phyloP scores from a whole-genome alignment of 1,284 basidiomycete species.

The Rhodotorula sp. region DNA sequence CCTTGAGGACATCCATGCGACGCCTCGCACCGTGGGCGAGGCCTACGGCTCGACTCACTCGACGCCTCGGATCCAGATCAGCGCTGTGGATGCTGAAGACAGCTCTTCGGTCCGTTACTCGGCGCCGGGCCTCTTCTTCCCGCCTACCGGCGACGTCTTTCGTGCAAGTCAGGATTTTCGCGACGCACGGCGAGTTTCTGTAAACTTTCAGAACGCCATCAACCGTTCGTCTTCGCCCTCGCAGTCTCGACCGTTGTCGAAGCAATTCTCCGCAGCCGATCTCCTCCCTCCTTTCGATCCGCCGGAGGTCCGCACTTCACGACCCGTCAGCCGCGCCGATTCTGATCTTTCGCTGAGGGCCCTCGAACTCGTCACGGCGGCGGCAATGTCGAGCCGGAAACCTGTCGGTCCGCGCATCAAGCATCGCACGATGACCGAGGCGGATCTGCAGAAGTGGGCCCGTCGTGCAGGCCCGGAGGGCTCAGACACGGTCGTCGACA shows the following conservation, averaged over 20 bases:
- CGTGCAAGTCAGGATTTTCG: constrained; percentile 24
- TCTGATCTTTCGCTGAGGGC: constrained; percentile 31
- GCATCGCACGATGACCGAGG: constrained; percentile 20
- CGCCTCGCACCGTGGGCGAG: background rate
- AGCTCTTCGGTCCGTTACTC: background rate
- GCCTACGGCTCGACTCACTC: background rate
- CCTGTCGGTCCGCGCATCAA: constrained; percentile 15
- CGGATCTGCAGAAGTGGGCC: constrained; percentile 3
- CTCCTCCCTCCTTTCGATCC: constrained; percentile 20
- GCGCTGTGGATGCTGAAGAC: constrained; percentile 18
- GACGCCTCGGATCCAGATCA: constrained; percentile 26
- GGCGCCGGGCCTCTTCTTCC: constrained; percentile 12
- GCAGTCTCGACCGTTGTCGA: background rate
- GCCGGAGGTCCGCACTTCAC: background rate
- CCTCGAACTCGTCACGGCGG: constrained; percentile 25
- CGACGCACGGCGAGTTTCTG: constrained; percentile 15
- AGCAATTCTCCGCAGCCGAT: constrained; percentile 6
- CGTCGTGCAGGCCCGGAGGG: background rate
- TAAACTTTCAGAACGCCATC: background rate
- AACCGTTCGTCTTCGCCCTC: constrained; percentile 15
- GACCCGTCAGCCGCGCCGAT: constrained; percentile 3
- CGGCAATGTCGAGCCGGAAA: constrained; percentile 18
- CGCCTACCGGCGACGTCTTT: constrained; percentile 3
- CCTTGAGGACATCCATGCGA: constrained; percentile 2
- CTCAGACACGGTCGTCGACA: constrained; percentile 2